Percentiles rank a stretch among this genome's conserved stretches.
Evolutionary conservation across 2,329 filamentous ascomycete genomes (phyloP).

Genomic region (Colletotrichum endophyticum): DNA sequence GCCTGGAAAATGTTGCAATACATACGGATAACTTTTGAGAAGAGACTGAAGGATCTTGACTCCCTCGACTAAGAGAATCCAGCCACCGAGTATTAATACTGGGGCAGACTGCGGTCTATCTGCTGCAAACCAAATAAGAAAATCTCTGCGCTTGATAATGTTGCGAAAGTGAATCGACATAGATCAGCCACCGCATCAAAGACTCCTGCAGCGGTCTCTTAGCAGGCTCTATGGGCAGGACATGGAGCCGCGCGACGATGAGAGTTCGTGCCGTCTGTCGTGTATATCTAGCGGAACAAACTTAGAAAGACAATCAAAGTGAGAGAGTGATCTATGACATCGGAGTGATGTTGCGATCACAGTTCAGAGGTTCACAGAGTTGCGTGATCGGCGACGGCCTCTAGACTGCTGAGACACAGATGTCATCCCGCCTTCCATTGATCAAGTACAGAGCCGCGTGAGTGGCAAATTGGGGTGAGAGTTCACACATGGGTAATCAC

Average conservation of each 20-base stretch:
- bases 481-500: not conserved
- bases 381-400: not conserved
- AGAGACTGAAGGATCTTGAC: not conserved
- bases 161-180: too few species aligned
- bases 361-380: too few species aligned
- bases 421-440: rapidly evolving
- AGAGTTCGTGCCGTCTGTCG: rapidly evolving
- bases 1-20: not conserved
- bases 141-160: too few species aligned
- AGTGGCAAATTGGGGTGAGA: rapidly evolving
- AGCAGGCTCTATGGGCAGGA: not conserved
- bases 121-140: too few species aligned
- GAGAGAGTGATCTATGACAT: not conserved
- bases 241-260: rapidly evolving
- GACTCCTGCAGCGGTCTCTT: too few species aligned
- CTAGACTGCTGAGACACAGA: rapidly evolving
- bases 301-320: too few species aligned
- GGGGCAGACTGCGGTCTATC: not conserved
- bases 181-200: too few species aligned
- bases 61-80: not conserved
- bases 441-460: too few species aligned
- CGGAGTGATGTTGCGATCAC: not conserved
- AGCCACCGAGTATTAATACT: not conserved
- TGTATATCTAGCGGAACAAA: not conserved
- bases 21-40: rapidly evolving